A percentile compares a stretch with the other conserved stretches of the same genome.
phyloP scores from a whole-genome alignment of 2,329 filamentous ascomycete species.

The Rhinocladiella mackenziei region DNA sequence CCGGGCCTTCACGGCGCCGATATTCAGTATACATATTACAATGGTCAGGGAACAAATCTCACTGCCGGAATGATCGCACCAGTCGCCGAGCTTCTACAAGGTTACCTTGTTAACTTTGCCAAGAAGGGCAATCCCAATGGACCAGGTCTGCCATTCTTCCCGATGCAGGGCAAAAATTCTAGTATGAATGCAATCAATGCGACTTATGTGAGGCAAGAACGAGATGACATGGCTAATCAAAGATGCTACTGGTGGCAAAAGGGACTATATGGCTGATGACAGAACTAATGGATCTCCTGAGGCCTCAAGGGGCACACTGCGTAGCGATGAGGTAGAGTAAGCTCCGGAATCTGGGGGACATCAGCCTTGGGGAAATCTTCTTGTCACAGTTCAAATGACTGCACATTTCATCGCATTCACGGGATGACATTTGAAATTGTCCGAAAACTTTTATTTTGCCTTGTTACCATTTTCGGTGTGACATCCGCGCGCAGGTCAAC shows the following conservation, averaged over 20 bases:
- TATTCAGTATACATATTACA: conserved; percentile 51
- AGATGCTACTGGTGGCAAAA: conserved; percentile 55
- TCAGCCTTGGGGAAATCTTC: no score
- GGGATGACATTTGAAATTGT: no score
- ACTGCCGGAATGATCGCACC: conserved; percentile 35
- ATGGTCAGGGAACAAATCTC: conserved; percentile 35
- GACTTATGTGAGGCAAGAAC: conserved; percentile 39
- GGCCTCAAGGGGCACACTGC: no score
- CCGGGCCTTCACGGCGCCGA: conserved; percentile 54
- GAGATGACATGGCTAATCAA: conserved; percentile 46
- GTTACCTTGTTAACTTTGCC: conserved; percentile 39
- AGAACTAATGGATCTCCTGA: no score
- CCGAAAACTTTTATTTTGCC: no score
- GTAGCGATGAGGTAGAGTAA: no score
- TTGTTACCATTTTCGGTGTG: no score
- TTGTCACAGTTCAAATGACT: no score
- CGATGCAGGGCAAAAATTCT: conserved; percentile 45
- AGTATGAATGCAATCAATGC: conserved; percentile 45
- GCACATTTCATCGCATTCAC: no score
- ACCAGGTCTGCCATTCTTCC: conserved; percentile 41
- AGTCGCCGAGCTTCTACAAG: conserved; percentile 37
- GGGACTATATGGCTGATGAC: no score
- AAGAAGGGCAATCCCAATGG: conserved; percentile 36
- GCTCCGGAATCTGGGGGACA: no score
- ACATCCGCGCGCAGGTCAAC: no score